These are phyloP conservation scores for Porpolomopsis calyptriformis DNA, from an alignment of 768 basidiomycete species.

Conservation along the genomic window DNA sequence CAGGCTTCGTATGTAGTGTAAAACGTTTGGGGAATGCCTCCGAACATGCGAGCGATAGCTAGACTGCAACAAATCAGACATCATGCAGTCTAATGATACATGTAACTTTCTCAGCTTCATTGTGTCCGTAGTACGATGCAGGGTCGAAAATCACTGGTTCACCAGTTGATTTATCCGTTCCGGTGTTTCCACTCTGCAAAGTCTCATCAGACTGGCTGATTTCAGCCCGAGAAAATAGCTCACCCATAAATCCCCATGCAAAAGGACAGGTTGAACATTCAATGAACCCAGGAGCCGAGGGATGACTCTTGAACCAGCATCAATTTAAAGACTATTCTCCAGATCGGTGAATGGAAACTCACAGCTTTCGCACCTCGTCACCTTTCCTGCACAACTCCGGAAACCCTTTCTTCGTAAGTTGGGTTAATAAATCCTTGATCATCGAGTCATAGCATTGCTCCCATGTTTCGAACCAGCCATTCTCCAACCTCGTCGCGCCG, in stretches of 20 bases:
- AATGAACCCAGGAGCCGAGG: constrained; percentile 55
- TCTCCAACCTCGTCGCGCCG: constrained; percentile 56
- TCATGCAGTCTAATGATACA: not conserved
- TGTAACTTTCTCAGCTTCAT: constrained; percentile 62
- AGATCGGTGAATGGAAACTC: constrained; percentile 13
- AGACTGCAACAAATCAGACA: constrained; percentile 32
- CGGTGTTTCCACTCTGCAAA: constrained; percentile 61
- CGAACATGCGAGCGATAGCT: constrained; percentile 71
- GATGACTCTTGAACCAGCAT: constrained; percentile 42
- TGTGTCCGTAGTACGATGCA: constrained; percentile 70
- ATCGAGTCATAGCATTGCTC: constrained; percentile 54
- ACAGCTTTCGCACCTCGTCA: constrained; percentile 38
- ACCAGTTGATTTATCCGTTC: constrained; percentile 41
- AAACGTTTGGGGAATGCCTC: constrained; percentile 57
- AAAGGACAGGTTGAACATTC: constrained; percentile 50
- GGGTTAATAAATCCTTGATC: constrained; percentile 46
- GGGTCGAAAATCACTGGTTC: constrained; percentile 69
- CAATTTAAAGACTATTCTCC: not conserved
- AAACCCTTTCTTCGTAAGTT: constrained; percentile 34
- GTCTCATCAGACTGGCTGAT: not conserved
- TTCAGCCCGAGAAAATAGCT: constrained; percentile 10
- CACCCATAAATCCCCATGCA: constrained; percentile 80
- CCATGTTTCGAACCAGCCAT: constrained; percentile 70
- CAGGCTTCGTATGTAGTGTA: constrained; percentile 54
- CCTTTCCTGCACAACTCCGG: constrained; percentile 41